Base-by-base conservation (phyloP, 2,329 filamentous ascomycete species). In the Scorias spongiosa region DNA sequence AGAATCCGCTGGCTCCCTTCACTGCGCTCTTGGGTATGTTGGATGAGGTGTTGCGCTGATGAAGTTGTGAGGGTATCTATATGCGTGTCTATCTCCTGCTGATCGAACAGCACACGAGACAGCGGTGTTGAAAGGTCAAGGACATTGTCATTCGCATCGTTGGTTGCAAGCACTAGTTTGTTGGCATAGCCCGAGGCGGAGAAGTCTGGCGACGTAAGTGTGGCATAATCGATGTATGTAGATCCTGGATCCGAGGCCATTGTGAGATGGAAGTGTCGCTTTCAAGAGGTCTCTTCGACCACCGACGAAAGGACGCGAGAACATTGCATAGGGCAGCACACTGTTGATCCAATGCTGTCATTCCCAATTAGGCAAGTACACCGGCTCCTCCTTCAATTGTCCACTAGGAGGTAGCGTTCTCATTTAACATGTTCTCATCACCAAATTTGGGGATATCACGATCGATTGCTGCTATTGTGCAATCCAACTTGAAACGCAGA, bases 21-120 rank as follows among this genome's bases (percentile, higher is more conserved):
- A 11, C 79, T 83, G 61, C 91, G 84, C 38, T 76, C 68, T 47
- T 78, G 72, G 2, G 88, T 93, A 62, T 95, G 75, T 28, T 78
- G 69, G 15, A 98, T 74, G 26, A 98, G 71, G 0, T 87, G 84
- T 0, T 89, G 67, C 2, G 91, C 87, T 26, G 81, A 84, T 49
- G 83, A 80, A 2, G 87, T 91, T 5, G 89, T 93, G 36, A 96
- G 74, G 2, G 77, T 75, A 62, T 98, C 86, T 50, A 98, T 94
- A 60, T 93, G 87, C 0, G 88, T 93, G 65, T 96, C 89, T 51
- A 98, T 82, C 64, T 96, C 91, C 60, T 96, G 91, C 2, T 91
- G 81, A 64, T 98, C 91, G 65, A 98, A 98, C 6, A 96, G 78
- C 5, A 95, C 88, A 44, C 86, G 79, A 5, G 88, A 94, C 40